A percentile compares a stretch with the other conserved stretches of the same genome.
phyloP scores from a whole-genome alignment of 2,329 filamentous ascomycete species.

The Aschersonia sp. region DNA sequence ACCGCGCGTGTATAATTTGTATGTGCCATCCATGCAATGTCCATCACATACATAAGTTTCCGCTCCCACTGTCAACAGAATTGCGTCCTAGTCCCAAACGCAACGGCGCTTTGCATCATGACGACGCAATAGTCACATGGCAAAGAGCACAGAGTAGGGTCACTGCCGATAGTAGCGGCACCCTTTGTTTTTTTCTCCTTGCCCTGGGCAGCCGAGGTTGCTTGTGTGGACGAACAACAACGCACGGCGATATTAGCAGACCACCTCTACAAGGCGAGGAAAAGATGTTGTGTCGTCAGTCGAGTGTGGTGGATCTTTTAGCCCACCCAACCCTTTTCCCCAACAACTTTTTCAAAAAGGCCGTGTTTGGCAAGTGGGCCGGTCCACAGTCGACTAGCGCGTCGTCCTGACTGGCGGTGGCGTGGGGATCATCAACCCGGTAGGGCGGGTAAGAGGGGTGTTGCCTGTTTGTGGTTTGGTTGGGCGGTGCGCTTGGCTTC shows the following conservation, averaged over 20 bases:
- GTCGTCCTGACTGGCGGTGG: slow-evolving; percentile 1
- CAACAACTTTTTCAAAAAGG: slow-evolving; percentile 6
- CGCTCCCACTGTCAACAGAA: too few species aligned
- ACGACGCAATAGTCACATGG: background rate
- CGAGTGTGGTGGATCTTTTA: background rate
- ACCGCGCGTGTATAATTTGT: too few species aligned
- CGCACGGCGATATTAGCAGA: background rate
- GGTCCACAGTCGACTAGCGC: background rate
- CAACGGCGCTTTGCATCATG: background rate
- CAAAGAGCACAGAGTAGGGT: background rate
- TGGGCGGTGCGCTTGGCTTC: background rate
- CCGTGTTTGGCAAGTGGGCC: slow-evolving; percentile 2
- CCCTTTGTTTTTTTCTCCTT: too few species aligned
- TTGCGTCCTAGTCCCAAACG: too few species aligned
- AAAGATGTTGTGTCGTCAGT: background rate
- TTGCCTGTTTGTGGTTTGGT: background rate
- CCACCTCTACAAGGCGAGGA: too few species aligned
- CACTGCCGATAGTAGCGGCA: too few species aligned
- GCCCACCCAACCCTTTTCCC: slow-evolving; percentile 6
- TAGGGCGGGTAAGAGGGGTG: background rate
- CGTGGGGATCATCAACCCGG: background rate
- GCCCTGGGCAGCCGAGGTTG: background rate
- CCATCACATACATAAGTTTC: too few species aligned
- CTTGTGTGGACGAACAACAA: background rate
- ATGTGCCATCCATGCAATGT: too few species aligned